Evolutionary conservation across 805 yeast genomes (phyloP), one percentile per base, ranked within the genome.

Genomic region (Zygoascus bituminiphila): DNA sequence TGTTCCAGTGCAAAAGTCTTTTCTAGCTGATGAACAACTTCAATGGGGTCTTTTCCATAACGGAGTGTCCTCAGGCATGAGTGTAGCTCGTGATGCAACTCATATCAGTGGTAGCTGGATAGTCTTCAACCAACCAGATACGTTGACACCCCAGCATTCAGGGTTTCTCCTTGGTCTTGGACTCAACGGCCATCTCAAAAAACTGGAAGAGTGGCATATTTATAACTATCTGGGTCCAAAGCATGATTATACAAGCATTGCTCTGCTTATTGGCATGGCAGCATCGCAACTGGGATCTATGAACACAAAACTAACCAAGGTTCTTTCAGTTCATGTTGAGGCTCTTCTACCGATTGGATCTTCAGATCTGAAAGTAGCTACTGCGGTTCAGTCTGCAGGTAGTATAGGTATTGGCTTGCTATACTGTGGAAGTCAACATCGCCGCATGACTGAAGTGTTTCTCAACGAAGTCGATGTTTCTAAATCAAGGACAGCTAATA

Each of bases 151-250:
- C 0, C 89, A 86, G 52, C 96, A 89, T 69, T 97, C 96, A 20
- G 99, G 99, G 0, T 88, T 93, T 56, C 65, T 93, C n/a, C 66
- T 88, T 17, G 98, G 97, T 0, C 69, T 93, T 22, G 99, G 99
- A 0, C 68, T 93, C 25, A 87, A 87, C 65, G 98, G 98, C 0
- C 96, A 89, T 61, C 67, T 93, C 57, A 79, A 76, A 49, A 73
- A 74, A 38, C 67, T 93, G 22, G 98, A 91, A 59, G 96, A 93
- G 63, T 93, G 98, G 97, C 96, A 89, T 61, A 84, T 91, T 25
- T 93, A 88, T 63, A 89, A 91, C 60, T 88, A 88, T 56, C 68
- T 93, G 46, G 95, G 96, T 0, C 95, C 96, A 0, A 89, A 93
- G 55, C 88, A 86, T 58, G 77, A 83, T 2, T 76, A 76, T 37